A percentile compares a stretch with the other conserved stretches of the same genome.
Evolutionary conservation across 1,139 yeast species (phyloP).

Genomic region (Sugiyamaella pinicola): DNA sequence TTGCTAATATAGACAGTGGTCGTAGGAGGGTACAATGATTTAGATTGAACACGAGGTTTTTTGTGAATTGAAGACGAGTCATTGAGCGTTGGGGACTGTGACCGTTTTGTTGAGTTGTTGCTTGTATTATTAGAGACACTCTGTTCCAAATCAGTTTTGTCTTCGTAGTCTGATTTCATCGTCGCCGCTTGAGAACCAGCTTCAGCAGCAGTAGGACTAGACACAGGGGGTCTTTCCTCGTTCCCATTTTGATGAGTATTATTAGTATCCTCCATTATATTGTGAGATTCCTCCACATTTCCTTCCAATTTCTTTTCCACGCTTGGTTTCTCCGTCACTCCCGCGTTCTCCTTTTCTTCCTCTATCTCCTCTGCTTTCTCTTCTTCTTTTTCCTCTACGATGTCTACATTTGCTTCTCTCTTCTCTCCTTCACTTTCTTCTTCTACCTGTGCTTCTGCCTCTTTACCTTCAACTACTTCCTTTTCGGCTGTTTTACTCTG

Average conservation of each 20-base stretch:
- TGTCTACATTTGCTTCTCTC: background rate
- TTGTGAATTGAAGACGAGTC: background rate
- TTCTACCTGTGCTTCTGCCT: background rate
- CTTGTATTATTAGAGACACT: too few species aligned
- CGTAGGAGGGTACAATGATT: conserved; percentile 9
- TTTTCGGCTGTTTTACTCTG: background rate
- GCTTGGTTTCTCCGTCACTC: background rate
- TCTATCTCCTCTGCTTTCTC: background rate
- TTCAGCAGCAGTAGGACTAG: background rate
- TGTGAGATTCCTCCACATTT: background rate
- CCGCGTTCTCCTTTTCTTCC: background rate
- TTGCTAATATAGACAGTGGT: conserved; percentile 9
- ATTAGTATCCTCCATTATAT: background rate
- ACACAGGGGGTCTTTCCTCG: too few species aligned
- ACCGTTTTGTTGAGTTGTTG: conserved; percentile 2
- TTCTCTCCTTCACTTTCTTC: background rate
- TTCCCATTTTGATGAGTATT: background rate
- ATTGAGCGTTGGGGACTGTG: background rate
- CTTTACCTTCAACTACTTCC: background rate
- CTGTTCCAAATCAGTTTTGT: too few species aligned
- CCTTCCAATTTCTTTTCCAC: background rate
- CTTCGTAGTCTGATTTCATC: too few species aligned
- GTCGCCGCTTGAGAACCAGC: conserved; percentile 1
- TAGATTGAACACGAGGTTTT: conserved; percentile 2
- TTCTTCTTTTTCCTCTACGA: background rate